phyloP scores from a whole-genome alignment of 2,329 filamentous ascomycete genomes.

The Penicillium corylophilum region DNA sequence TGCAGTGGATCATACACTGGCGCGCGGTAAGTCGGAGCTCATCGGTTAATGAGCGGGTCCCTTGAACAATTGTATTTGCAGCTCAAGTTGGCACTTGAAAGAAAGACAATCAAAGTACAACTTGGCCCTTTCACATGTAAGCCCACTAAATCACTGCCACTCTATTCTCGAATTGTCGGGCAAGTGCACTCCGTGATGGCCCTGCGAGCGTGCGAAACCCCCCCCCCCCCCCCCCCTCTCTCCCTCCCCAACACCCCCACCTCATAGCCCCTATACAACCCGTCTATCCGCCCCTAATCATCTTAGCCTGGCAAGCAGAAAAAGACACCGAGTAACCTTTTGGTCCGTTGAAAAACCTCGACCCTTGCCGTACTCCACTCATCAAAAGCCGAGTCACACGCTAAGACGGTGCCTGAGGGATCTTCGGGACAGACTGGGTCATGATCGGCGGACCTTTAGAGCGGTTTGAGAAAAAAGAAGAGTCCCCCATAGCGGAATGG shows the following conservation, averaged over 20 bases:
- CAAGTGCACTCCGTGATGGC: neutral
- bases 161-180: neutral
- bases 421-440: conserved; percentile 7
- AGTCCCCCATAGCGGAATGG: conserved; percentile 1
- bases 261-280: neutral
- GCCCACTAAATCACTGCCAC: neutral
- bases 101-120: neutral
- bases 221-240: neutral
- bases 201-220: neutral
- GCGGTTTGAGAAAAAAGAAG: conserved; percentile 7
- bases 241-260: neutral
- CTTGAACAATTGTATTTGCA: neutral
- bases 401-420: conserved; percentile 13
- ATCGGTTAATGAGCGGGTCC: neutral
- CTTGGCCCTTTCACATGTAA: neutral
- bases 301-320: neutral
- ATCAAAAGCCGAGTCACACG: conserved; percentile 18
- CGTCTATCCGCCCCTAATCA: neutral
- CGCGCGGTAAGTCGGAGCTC: conserved; percentile 13
- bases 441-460: conserved; percentile 10
- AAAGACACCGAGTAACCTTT: neutral
- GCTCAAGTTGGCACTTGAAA: neutral
- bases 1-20: conserved; percentile 8
- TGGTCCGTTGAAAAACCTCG: neutral
- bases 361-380: conserved; percentile 19